Conservation (phyloP, 108 stramenopile species). For the Mediolabrus comicus region DNA sequence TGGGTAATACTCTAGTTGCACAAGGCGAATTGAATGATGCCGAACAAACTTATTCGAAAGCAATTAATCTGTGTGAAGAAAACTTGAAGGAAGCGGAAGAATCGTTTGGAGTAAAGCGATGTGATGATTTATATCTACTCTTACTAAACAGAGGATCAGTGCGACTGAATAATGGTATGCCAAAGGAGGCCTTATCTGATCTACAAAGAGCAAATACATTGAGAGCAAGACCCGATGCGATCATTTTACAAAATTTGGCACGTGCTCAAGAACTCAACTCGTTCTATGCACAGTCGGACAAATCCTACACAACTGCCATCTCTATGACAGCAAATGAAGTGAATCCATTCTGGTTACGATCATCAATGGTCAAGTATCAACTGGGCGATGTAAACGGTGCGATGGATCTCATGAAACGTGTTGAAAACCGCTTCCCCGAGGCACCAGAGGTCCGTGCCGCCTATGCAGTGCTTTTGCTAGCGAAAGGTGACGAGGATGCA, state of each 20-base stretch:
- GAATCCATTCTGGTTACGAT: constrained; percentile 80
- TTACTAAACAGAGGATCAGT: constrained; percentile 74
- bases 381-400: constrained; percentile 62
- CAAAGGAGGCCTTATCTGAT: constrained; percentile 69
- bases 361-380: constrained; percentile 79
- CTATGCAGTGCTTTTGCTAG: constrained; percentile 64
- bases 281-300: constrained; percentile 56
- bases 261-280: constrained; percentile 80
- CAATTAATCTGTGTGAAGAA: constrained; percentile 68
- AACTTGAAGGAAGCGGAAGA: constrained; percentile 41
- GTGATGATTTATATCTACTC: constrained; percentile 77
- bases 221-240: constrained; percentile 72
- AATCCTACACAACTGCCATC: constrained; percentile 70
- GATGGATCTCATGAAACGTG: constrained; percentile 71
- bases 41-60: constrained; percentile 64
- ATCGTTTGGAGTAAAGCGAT: constrained; percentile 59
- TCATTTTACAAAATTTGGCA: constrained; percentile 77
- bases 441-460: constrained; percentile 85
- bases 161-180: constrained; percentile 65
- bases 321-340: constrained; percentile 88
- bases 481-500: constrained; percentile 63
- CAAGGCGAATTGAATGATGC: constrained; percentile 61
- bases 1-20: constrained; percentile 80
- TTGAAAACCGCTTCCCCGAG: constrained; percentile 86
- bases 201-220: constrained; percentile 52